phyloP scores from a whole-genome alignment of 371 early-diverging fungal genomes.

The Fennellomyces sp. region DNA sequence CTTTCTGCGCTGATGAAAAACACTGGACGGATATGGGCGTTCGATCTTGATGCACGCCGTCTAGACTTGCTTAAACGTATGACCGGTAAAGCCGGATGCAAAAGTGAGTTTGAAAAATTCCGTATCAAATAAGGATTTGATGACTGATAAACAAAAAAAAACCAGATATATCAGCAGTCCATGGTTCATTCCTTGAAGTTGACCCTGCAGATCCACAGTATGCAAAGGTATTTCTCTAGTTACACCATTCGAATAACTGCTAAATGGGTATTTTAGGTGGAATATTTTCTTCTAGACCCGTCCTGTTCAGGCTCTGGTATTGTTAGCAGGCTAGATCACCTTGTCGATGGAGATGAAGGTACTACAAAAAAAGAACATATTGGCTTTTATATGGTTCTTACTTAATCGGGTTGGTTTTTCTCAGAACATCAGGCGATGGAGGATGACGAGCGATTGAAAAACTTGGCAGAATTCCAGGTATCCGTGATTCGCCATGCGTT shows the following conservation, averaged over 20 bases:
- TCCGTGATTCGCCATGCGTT: constrained; percentile 71
- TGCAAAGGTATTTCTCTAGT: constrained; percentile 58
- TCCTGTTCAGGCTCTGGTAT: constrained; percentile 99
- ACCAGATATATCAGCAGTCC: constrained; percentile 63
- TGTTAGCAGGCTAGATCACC: constrained; percentile 80
- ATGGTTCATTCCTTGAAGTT: constrained; percentile 68
- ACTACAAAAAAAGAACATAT: background rate
- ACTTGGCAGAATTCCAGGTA: constrained; percentile 76
- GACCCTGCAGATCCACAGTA: constrained; percentile 67
- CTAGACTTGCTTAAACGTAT: constrained; percentile 76
- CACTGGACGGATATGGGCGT: constrained; percentile 88
- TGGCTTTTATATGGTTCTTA: background rate
- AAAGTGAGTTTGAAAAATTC: constrained; percentile 60
- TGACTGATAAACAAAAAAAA: background rate
- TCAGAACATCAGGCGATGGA: background rate
- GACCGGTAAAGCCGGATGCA: constrained; percentile 79
- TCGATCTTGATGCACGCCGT: constrained; percentile 87
- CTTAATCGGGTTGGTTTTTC: too few relatives aligned
- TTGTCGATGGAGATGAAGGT: constrained; percentile 66
- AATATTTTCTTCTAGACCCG: constrained; percentile 96
- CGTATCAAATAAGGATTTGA: background rate
- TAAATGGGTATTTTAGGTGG: constrained; percentile 50
- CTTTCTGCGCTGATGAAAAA: constrained; percentile 87
- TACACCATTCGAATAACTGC: background rate
- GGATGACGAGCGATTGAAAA: constrained; percentile 67